phyloP scores from a whole-genome alignment of 1,284 basidiomycete genomes.

The Trichosporon faecale region DNA sequence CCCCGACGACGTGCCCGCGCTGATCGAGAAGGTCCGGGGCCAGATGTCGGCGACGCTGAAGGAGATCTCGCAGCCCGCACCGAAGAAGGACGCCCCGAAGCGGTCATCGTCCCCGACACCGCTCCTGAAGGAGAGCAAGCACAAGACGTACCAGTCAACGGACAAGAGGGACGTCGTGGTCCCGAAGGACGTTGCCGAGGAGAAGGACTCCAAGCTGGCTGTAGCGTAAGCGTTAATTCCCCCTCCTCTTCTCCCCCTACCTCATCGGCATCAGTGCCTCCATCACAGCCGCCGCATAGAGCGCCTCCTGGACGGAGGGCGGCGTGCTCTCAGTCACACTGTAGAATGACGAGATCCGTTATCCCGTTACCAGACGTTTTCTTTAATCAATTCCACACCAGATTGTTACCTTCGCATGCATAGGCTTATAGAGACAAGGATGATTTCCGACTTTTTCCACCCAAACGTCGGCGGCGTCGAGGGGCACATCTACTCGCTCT shows the following conservation, averaged over 20 bases:
- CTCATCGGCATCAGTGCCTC: no score
- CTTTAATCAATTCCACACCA: neutral
- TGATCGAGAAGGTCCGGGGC: slow-evolving; percentile 52
- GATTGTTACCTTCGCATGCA: slow-evolving; percentile 25
- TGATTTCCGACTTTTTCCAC: slow-evolving; percentile 97
- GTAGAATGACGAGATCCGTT: neutral
- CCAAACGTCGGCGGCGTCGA: slow-evolving; percentile 95
- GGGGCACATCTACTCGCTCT: slow-evolving; percentile 91
- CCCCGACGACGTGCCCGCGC: slow-evolving; percentile 49
- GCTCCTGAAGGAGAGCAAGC: slow-evolving; percentile 11
- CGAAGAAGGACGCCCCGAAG: slow-evolving; percentile 10
- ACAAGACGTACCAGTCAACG: slow-evolving; percentile 13
- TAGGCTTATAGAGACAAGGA: slow-evolving; percentile 47
- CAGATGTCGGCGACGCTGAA: slow-evolving; percentile 52
- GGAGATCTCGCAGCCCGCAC: slow-evolving; percentile 30
- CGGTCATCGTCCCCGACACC: neutral
- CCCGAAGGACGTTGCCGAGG: slow-evolving; percentile 13
- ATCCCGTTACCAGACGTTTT: neutral
- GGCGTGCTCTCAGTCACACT: neutral
- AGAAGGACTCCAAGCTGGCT: slow-evolving; percentile 18
- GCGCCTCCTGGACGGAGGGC: neutral
- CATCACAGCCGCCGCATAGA: neutral
- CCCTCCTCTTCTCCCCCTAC: neutral
- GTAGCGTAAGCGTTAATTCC: slow-evolving; percentile 31
- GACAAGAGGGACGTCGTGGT: slow-evolving; percentile 5